Percentiles rank a stretch among this genome's conserved stretches.
Conservation (phyloP, 1,284 basidiomycete genomes). For the Prillingera fragicola region DNA sequence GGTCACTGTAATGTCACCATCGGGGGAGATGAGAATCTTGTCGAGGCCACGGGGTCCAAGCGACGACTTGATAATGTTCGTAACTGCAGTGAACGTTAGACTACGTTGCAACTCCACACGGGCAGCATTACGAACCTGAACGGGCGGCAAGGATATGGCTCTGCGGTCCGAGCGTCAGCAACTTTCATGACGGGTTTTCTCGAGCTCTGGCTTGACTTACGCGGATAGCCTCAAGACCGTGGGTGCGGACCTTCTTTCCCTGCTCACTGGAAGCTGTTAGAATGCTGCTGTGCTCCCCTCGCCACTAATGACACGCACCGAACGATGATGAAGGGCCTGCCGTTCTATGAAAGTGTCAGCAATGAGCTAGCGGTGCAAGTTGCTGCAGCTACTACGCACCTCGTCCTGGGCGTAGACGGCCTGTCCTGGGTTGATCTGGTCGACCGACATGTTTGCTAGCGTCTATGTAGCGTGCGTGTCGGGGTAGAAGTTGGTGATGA, state of each 20-base stretch:
- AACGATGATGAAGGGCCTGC: constrained; percentile 93
- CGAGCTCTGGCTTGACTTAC: constrained; percentile 49
- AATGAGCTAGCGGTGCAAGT: neutral
- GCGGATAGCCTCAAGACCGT: constrained; percentile 95
- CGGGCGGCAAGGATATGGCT: constrained; percentile 90
- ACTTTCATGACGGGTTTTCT: neutral
- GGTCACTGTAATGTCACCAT: constrained; percentile 98
- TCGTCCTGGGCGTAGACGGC: constrained; percentile 89
- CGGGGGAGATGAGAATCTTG: constrained; percentile 97
- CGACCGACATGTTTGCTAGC: constrained; percentile 35
- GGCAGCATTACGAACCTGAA: constrained; percentile 21
- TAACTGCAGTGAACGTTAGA: constrained; percentile 55
- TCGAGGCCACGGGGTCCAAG: constrained; percentile 93
- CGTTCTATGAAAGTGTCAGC: constrained; percentile 60
- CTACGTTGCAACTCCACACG: neutral
- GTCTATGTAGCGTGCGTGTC: neutral
- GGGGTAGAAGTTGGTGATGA: neutral
- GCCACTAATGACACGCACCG: constrained; percentile 43
- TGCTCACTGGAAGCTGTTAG: constrained; percentile 61
- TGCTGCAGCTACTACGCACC: constrained; percentile 50
- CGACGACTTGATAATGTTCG: constrained; percentile 92
- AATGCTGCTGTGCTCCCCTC: constrained; percentile 9
- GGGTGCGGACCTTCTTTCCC: constrained; percentile 85
- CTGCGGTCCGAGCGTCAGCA: constrained; percentile 50
- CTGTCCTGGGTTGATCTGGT: constrained; percentile 49